Conservation (phyloP, 176 grass and related monocot genomes). For the Oropetium thomaeum region DNA sequence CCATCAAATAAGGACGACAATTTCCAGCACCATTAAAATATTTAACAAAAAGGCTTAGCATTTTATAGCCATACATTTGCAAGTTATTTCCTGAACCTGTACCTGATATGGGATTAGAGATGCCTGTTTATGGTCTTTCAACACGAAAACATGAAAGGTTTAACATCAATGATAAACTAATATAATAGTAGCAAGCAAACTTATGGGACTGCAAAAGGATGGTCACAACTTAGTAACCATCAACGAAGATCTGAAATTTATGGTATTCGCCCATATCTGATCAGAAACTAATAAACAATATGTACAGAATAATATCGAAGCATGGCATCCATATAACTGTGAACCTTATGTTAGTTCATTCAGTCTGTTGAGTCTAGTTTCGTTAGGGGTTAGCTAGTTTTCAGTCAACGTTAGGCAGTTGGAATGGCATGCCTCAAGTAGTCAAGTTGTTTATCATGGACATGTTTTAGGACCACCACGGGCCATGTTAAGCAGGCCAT, state of each 20-base stretch:
- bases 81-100: conserved; percentile 12
- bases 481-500: neutral
- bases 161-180: neutral
- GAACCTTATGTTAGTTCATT: neutral
- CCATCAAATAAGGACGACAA: neutral
- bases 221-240: neutral
- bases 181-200: neutral
- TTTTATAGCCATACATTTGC: neutral
- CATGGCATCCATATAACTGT: neutral
- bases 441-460: neutral
- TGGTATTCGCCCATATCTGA: neutral
- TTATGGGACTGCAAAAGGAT: neutral
- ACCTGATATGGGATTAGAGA: neutral
- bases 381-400: neutral
- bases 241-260: neutral
- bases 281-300: neutral
- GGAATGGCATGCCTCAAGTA: neutral
- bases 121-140: neutral
- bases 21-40: conserved; percentile 6
- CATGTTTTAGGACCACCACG: neutral
- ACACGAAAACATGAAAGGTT: neutral
- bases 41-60: neutral
- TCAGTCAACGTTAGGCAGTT: neutral
- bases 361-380: neutral
- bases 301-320: neutral